Evolutionary conservation across 2,329 filamentous ascomycete genomes (phyloP).

Genomic region (Atkinsonella texensis): DNA sequence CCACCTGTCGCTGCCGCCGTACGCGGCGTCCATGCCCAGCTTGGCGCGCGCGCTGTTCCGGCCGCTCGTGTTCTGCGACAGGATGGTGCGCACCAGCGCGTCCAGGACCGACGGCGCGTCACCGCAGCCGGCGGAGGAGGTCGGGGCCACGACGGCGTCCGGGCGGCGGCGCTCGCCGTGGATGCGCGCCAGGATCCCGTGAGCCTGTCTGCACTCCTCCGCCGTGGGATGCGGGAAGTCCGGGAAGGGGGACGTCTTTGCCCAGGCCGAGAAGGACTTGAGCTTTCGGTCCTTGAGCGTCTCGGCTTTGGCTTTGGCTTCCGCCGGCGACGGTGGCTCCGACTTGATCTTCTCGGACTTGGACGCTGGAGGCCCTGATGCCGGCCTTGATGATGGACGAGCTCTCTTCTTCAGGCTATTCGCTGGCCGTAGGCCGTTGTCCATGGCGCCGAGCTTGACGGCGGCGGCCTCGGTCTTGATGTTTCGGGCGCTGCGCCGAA

Average conservation of each 20-base stretch:
- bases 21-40: conserved; percentile 30
- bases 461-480: neutral
- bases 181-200: conserved; percentile 46
- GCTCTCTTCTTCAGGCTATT: neutral
- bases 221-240: conserved; percentile 52
- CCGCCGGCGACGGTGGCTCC: neutral
- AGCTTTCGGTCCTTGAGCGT: conserved; percentile 30
- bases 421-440: neutral
- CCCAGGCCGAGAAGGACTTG: conserved; percentile 28
- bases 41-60: conserved; percentile 48
- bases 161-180: conserved; percentile 56
- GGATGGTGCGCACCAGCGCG: conserved; percentile 38
- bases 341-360: conserved; percentile 6
- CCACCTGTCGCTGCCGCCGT: conserved; percentile 33
- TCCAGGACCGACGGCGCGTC: conserved; percentile 38
- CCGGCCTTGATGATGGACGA: conserved; percentile 21
- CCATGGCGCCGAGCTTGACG: neutral
- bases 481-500: conserved; percentile 5
- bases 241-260: conserved; percentile 49
- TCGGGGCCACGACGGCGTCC: conserved; percentile 46
- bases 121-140: conserved; percentile 51
- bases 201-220: conserved; percentile 57
- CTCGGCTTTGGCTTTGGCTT: conserved; percentile 6
- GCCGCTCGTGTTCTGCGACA: conserved; percentile 42
- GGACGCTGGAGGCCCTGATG: neutral